Evolutionary conservation across 139 green algal species (phyloP).

Genomic region (Raphidocelis subcapitata): DNA sequence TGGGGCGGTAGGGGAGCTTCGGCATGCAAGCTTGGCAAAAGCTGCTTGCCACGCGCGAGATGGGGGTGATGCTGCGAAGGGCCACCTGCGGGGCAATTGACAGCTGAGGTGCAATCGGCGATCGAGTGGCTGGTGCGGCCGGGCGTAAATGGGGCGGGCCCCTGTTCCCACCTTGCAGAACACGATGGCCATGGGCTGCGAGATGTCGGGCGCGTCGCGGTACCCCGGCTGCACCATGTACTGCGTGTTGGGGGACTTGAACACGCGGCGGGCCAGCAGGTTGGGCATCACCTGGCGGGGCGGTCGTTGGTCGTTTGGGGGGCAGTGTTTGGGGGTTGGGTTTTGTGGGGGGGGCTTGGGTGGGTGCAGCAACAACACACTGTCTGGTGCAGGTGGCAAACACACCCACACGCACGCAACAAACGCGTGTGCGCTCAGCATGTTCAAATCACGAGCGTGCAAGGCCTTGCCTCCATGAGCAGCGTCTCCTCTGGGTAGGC

Average conservation of each 20-base stretch:
- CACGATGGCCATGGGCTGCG: slow-evolving; percentile 66
- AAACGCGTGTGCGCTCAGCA: background rate
- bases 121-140: no score
- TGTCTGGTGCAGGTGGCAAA: background rate
- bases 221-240: slow-evolving; percentile 73
- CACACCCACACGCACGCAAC: background rate
- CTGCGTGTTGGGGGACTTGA: slow-evolving; percentile 53
- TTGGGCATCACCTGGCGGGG: slow-evolving; percentile 59
- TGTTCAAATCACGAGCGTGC: no score
- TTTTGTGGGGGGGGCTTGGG: background rate
- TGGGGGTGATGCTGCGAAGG: no score
- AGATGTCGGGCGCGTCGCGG: slow-evolving; percentile 59
- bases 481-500: slow-evolving; percentile 47
- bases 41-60: no score
- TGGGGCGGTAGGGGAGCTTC: no score
- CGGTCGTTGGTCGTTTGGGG: no score
- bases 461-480: slow-evolving; percentile 69
- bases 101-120: no score
- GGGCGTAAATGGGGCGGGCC: no score
- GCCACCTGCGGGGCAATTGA: no score
- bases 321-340: background rate
- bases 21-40: no score
- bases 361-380: background rate
- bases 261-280: slow-evolving; percentile 60
- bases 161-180: slow-evolving; percentile 62